Conservation (phyloP, 495 filamentous ascomycete species). For the Lasiosphaeria ovina region DNA sequence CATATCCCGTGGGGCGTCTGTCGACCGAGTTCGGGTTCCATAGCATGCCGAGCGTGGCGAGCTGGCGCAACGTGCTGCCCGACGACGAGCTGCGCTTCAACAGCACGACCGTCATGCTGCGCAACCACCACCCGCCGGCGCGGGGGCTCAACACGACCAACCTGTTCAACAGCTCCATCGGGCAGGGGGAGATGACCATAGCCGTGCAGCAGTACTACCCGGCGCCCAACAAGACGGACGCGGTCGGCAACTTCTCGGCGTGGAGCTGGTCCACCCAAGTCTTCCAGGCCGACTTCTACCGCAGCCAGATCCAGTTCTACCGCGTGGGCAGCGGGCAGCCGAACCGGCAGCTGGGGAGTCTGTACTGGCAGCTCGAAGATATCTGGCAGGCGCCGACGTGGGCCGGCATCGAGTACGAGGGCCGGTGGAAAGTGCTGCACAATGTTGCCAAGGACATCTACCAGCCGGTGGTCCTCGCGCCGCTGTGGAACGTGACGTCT, state of each 20-base stretch:
- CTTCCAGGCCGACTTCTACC: constrained; percentile 68
- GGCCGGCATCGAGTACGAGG: constrained; percentile 63
- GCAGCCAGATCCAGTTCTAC: constrained; percentile 62
- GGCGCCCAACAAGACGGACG: constrained; percentile 54
- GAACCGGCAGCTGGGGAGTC: constrained; percentile 58
- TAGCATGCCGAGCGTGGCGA: constrained; percentile 63
- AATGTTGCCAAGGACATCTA: constrained; percentile 61
- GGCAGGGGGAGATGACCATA: constrained; percentile 64
- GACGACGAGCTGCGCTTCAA: constrained; percentile 58
- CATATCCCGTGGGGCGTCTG: constrained; percentile 63
- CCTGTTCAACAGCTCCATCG: constrained; percentile 36
- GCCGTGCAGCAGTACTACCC: constrained; percentile 62
- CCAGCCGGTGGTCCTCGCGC: constrained; percentile 58
- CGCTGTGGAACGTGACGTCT: constrained; percentile 57
- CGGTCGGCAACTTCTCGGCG: constrained; percentile 63
- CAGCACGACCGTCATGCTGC: constrained; percentile 55
- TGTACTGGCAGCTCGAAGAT: constrained; percentile 72
- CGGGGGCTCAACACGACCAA: constrained; percentile 50
- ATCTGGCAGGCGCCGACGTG: constrained; percentile 69
- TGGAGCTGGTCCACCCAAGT: constrained; percentile 68
- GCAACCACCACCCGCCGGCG: constrained; percentile 65
- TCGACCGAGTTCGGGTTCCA: constrained; percentile 67
- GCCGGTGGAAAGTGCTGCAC: constrained; percentile 65
- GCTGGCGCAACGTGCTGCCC: constrained; percentile 56
- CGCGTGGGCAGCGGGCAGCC: constrained; percentile 60